phyloP scores from a whole-genome alignment of 495 filamentous ascomycete genomes.

The Cenococcum geophilum region DNA sequence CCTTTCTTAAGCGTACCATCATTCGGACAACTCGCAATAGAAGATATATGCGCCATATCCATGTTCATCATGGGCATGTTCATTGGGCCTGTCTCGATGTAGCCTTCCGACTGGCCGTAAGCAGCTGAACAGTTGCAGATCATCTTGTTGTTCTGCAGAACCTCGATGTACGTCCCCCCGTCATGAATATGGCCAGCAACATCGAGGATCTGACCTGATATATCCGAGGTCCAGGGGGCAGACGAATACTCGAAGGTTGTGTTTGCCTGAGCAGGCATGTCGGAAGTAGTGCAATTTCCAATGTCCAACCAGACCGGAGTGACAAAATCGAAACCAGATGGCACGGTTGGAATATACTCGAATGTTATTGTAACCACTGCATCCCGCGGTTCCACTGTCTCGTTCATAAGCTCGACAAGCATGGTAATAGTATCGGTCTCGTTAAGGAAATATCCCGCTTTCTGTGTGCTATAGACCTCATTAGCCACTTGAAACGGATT shows the following conservation, averaged over 20 bases:
- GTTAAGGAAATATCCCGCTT: conserved; percentile 11
- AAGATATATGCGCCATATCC: conserved; percentile 1
- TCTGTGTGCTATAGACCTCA: background rate
- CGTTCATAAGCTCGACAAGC: conserved; percentile 25
- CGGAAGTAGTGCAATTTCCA: conserved; percentile 12
- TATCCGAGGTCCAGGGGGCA: background rate
- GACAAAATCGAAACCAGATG: conserved; percentile 7
- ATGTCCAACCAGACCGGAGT: conserved; percentile 23
- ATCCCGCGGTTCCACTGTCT: conserved; percentile 1
- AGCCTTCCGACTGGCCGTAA: background rate
- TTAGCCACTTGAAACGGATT: background rate
- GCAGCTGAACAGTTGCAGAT: conserved; percentile 8
- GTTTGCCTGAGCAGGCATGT: conserved; percentile 1
- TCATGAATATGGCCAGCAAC: conserved; percentile 21
- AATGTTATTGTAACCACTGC: conserved; percentile 17
- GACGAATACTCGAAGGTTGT: conserved; percentile 1
- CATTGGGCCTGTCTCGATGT: background rate
- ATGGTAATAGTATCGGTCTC: background rate
- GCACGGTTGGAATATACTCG: conserved; percentile 16
- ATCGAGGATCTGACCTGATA: conserved; percentile 6
- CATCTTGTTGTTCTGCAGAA: conserved; percentile 12
- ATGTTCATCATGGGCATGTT: background rate
- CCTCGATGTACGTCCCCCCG: conserved; percentile 15
- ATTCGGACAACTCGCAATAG: background rate
- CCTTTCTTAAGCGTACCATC: background rate